These are phyloP conservation scores for Carex kokanica DNA, from an alignment of 176 grass and related monocot genomes.

Conservation along the genomic window DNA sequence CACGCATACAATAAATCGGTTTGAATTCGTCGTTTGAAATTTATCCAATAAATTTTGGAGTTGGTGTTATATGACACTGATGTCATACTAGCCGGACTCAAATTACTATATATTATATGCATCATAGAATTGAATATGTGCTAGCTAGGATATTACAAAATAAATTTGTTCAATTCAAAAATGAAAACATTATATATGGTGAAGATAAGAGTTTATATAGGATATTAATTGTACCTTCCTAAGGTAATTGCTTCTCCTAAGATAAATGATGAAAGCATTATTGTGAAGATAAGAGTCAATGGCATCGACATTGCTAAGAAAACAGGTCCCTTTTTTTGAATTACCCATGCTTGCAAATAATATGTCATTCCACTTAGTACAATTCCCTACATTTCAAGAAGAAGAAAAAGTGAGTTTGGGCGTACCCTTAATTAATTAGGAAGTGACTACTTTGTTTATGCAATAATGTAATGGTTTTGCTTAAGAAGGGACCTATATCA, in stretches of 20 bases:
- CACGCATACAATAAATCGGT: too few species aligned
- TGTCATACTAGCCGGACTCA: too few species aligned
- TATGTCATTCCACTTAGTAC: conserved; percentile 25
- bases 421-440: not conserved
- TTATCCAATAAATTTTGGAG: too few species aligned
- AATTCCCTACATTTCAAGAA: conserved; percentile 25
- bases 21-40: too few species aligned
- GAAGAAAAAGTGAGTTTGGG: not conserved
- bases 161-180: not conserved
- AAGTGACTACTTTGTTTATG: not conserved
- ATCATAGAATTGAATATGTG: not conserved
- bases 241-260: conserved; percentile 40
- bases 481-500: not conserved
- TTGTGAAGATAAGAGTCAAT: conserved; percentile 39
- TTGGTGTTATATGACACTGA: too few species aligned
- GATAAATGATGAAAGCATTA: conserved; percentile 24
- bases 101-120: too few species aligned
- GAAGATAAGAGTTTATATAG: not conserved
- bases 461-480: not conserved
- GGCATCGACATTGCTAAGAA: conserved; percentile 41
- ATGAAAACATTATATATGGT: not conserved
- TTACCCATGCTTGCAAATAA: conserved; percentile 45
- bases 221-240: conserved; percentile 31
- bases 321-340: conserved; percentile 39
- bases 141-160: not conserved